Base-by-base conservation (phyloP, 148 eudicot species). In the Rhododendron molle region DNA sequence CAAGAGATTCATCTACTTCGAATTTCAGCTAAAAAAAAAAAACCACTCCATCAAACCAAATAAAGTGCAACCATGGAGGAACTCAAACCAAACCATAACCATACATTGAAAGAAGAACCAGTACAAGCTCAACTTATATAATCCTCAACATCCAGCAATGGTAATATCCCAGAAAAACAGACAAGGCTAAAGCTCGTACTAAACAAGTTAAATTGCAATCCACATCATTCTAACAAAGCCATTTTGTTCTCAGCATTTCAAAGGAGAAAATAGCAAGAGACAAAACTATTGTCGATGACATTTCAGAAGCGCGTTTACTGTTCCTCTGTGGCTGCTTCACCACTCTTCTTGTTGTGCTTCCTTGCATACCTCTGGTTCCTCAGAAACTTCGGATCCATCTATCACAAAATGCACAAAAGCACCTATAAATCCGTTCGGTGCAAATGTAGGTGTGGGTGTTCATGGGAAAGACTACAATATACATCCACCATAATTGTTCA, bases 321-420 rank as follows among this genome's bases (percentile, higher is more conserved):
- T 90, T 94, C 92, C 26, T 76, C 93, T 65, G 90, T 74, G n/a
- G 91, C 86, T 21, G 78, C 82, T 23, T 92, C 96, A 3, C 86
- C 94, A 32, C 76, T 65, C 91, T 93, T 90, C 72, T 94, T 93
- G 94, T 95, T 95, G 89, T 95, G 96, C 94, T 95, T 95, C 95
- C 98, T 93, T 10, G 98, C 98, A 34, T 94, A 93, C 98, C 98
- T 95, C 90, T 95, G 96, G 90, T 95, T 95, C 93, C 98, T 95
- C 92, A 95, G 85, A 84, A 95, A 95, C 91, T 93, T 95, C 1
- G 98, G 96, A 87, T 95, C 98, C 98, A 95, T 95, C 98, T 62
- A 8, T 8, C 28, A 62, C 12, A 23, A 23, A 65, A n/a, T n/a
- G 71, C 30, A 65, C 71, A n/a, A 9, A 65, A 65, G 28, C 30